Evolutionary conservation across 352 stramenopile genomes (phyloP).

Genomic region (Phytophthora hybrid): DNA sequence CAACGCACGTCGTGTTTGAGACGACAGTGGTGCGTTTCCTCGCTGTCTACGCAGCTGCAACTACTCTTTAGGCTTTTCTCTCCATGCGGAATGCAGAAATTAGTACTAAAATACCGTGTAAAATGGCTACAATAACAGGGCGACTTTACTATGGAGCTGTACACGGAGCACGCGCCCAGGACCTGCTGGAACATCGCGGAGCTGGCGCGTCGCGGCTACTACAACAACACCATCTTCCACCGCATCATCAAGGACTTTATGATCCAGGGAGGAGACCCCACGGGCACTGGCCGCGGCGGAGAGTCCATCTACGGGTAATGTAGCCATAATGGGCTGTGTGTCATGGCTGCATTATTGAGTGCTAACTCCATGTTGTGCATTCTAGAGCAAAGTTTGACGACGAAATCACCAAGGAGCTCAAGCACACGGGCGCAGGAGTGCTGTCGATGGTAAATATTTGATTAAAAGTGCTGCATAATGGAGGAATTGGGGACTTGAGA

Average conservation of each 20-base stretch:
- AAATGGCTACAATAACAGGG: constrained; percentile 52
- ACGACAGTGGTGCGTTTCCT: constrained; percentile 68
- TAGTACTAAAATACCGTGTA: not conserved
- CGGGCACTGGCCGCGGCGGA: constrained; percentile 92
- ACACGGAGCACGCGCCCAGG: constrained; percentile 92
- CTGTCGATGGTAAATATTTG: constrained; percentile 78
- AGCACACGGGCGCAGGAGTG: constrained; percentile 94
- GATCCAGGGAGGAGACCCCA: constrained; percentile 96
- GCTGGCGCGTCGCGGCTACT: constrained; percentile 93
- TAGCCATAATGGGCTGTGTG: too few relatives aligned
- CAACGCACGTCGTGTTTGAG: constrained; percentile 88
- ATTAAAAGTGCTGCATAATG: not conserved
- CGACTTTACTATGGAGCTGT: constrained; percentile 94
- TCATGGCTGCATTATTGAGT: constrained; percentile 1
- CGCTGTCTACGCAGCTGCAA: constrained; percentile 1
- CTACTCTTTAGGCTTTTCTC: not conserved
- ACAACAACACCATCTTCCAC: constrained; percentile 97
- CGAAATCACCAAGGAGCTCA: constrained; percentile 93
- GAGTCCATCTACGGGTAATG: constrained; percentile 92
- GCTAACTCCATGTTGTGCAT: not conserved
- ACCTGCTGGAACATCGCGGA: constrained; percentile 95
- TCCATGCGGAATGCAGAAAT: not conserved
- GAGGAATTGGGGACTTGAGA: not conserved
- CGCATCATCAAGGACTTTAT: constrained; percentile 97
- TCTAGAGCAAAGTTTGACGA: constrained; percentile 93